phyloP scores from a whole-genome alignment of 2,329 filamentous ascomycete genomes.

The Aspergillus nomiae region DNA sequence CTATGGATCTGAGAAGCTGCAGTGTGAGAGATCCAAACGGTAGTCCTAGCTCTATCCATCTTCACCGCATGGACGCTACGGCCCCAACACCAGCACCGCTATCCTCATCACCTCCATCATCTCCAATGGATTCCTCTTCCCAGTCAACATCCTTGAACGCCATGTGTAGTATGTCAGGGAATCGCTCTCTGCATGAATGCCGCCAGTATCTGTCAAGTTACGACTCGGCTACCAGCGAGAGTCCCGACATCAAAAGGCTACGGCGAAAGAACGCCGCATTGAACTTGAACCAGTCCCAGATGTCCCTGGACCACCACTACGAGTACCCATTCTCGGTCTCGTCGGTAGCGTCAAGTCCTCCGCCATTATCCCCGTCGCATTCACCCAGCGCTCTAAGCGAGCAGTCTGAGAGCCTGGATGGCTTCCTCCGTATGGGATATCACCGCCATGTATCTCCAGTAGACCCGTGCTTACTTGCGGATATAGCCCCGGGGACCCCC shows the following conservation, averaged over 20 bases:
- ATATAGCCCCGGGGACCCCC: constrained; percentile 14
- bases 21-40: constrained; percentile 1
- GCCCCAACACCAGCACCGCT: neutral
- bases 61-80: constrained; percentile 4
- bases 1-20: constrained; percentile 1
- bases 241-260: constrained; percentile 30
- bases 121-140: constrained; percentile 7
- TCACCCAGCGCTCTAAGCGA: constrained; percentile 38
- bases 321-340: constrained; percentile 29
- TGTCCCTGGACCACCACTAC: constrained; percentile 18
- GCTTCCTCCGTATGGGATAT: constrained; percentile 21
- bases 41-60: constrained; percentile 2
- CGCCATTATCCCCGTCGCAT: constrained; percentile 40
- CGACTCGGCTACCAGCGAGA: constrained; percentile 27
- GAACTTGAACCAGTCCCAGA: constrained; percentile 31
- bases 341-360: constrained; percentile 36
- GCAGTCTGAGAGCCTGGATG: constrained; percentile 27
- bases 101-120: constrained; percentile 9
- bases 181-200: constrained; percentile 37
- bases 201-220: constrained; percentile 36
- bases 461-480: constrained; percentile 5
- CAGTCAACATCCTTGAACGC: constrained; percentile 11
- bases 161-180: constrained; percentile 8
- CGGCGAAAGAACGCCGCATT: constrained; percentile 36
- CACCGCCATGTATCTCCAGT: neutral